Evolutionary conservation across 257 asterid species (phyloP), one percentile per base, ranked within the genome.

Genomic region (Salvia rosmarinus): DNA sequence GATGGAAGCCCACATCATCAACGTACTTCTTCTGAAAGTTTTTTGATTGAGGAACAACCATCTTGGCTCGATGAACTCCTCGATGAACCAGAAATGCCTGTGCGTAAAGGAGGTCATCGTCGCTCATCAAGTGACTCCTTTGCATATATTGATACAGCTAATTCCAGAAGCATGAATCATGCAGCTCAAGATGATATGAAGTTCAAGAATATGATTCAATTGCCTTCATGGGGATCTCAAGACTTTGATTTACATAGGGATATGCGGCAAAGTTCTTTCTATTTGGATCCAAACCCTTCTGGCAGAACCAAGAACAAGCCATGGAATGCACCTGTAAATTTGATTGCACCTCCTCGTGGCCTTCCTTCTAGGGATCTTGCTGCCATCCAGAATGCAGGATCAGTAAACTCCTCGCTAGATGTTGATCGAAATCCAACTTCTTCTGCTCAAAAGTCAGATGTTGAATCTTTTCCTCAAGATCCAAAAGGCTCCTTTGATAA

Each of bases 101-200:
- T 84, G 8, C 89, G 88, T 6, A 90, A 58, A 85, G 92, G 95
- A 75, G 93, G 93, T 28, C 98, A 92, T 68, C 88, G 97, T n/a
- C 97, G 98, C 76, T 90, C 97, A 66, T 90, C 98, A 40, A 92
- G 97, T 68, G 98, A 92, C 78, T 92, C 98, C 12, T 88, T 90
- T 78, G 89, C 98, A 60, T 90, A 87, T 77, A 57, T 77, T 43
- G 98, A 89, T 71, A 25, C 84, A 30, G 46, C 74, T 64, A 76
- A 77, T 70, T 57, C 73, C 19, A 83, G 81, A 60, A 75, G 68
- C 75, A 69, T 83, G 83, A 82, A 82, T 74, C 72, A 75, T 55
- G 30, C 74, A 34, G 82, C 85, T 62, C 93, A 83, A 81, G 93
- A 77, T 73, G 89, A 85, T 82, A 83, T 62, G 77, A 85, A 72